Evolutionary conservation across 768 basidiomycete species (phyloP).

Genomic region (Hygrocybe punicea): DNA sequence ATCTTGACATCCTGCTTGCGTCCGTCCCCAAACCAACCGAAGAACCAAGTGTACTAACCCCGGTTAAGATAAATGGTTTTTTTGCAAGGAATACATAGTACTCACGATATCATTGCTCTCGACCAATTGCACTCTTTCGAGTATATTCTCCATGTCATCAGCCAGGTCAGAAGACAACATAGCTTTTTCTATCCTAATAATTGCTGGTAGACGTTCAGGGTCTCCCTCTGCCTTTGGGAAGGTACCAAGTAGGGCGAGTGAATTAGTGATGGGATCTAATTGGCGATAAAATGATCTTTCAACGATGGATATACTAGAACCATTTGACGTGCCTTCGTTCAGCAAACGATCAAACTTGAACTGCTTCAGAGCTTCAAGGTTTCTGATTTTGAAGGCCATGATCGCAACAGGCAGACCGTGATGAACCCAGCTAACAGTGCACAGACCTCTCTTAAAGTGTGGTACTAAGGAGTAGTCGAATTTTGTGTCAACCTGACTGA

Average conservation of each 20-base stretch:
- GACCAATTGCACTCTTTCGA: slow-evolving; percentile 47
- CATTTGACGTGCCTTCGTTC: slow-evolving; percentile 40
- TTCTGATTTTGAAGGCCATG: neutral
- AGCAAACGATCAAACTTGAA: slow-evolving; percentile 57
- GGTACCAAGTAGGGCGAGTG: slow-evolving; percentile 65
- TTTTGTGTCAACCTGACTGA: too few species aligned
- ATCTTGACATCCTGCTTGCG: slow-evolving; percentile 71
- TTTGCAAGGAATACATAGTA: slow-evolving; percentile 6
- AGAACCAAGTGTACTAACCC: slow-evolving; percentile 73
- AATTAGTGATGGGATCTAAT: slow-evolving; percentile 58
- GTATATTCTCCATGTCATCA: slow-evolving; percentile 30
- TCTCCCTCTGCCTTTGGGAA: slow-evolving; percentile 36
- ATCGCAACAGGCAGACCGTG: neutral
- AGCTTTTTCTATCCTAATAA: slow-evolving; percentile 77
- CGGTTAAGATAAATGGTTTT: neutral
- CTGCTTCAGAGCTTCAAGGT: slow-evolving; percentile 30
- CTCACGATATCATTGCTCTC: slow-evolving; percentile 68
- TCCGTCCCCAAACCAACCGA: slow-evolving; percentile 58
- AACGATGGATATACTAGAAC: neutral
- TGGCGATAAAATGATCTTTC: too few species aligned
- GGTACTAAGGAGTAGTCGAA: too few species aligned
- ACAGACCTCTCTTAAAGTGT: too few species aligned
- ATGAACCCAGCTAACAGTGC: too few species aligned
- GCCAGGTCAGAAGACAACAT: slow-evolving; percentile 50
- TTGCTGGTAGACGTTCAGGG: slow-evolving; percentile 44